Evolutionary conservation across 495 filamentous ascomycete species (phyloP).

Genomic region (Xylaria curta): DNA sequence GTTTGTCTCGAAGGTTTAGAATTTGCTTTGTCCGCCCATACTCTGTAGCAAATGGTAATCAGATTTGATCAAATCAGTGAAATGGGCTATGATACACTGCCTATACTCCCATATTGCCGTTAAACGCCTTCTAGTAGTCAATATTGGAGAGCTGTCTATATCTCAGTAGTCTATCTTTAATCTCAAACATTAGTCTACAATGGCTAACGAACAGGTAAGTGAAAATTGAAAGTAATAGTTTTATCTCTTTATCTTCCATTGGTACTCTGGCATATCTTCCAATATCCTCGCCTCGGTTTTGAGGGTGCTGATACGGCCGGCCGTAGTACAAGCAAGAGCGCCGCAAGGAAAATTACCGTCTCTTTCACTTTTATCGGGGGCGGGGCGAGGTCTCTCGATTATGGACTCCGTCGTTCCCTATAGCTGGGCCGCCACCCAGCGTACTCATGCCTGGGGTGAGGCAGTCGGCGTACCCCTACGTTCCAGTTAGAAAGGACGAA

Average conservation of each 20-base stretch:
- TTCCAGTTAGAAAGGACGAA: neutral
- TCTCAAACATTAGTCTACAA: neutral
- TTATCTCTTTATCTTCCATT: neutral
- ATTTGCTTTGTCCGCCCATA: neutral
- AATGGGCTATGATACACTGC: neutral
- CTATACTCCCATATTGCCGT: neutral
- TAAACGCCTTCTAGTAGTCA: neutral
- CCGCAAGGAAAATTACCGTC: neutral
- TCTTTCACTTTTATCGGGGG: neutral
- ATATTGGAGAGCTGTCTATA: neutral
- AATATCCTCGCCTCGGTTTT: neutral
- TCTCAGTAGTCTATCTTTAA: neutral
- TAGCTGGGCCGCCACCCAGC: neutral
- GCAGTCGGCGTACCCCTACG: neutral
- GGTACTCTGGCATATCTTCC: neutral
- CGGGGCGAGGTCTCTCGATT: neutral
- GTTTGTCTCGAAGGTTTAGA: neutral
- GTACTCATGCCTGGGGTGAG: constrained; percentile 1
- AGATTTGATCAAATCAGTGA: neutral
- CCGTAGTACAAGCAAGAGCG: neutral
- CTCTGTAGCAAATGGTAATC: neutral
- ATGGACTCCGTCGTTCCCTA: neutral
- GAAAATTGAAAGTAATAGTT: too few relatives aligned
- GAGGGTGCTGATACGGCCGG: neutral
- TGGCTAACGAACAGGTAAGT: neutral